A percentile compares a stretch with the other conserved stretches of the same genome.
Evolutionary conservation across 345 rosid genomes (phyloP).

Genomic region (Salix brachista): DNA sequence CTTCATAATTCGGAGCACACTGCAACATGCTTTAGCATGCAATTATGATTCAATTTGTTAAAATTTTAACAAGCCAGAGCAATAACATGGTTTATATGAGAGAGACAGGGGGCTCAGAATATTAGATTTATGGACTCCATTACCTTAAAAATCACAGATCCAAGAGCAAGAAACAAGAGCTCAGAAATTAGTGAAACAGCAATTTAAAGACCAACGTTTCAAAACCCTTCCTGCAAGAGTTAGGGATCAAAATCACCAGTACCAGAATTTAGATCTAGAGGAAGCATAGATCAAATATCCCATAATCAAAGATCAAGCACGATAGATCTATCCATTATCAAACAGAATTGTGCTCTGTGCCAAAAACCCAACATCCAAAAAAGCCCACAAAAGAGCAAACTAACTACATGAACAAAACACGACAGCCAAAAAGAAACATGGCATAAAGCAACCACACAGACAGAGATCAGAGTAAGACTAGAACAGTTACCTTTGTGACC

Average conservation of each 20-base stretch:
- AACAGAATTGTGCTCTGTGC: not conserved
- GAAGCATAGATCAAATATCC: not conserved
- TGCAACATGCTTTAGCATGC: not conserved
- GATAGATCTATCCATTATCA: not conserved
- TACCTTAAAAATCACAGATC: not conserved
- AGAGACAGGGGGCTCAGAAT: not conserved
- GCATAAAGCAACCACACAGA: not conserved
- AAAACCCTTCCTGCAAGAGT: not conserved
- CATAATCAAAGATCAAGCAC: not conserved
- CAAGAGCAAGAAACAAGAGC: not conserved
- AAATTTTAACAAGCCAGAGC: not conserved
- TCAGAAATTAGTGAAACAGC: not conserved
- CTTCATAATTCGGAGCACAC: not conserved
- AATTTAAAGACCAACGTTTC: not conserved
- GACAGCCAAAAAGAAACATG: not conserved
- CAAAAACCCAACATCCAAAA: not conserved
- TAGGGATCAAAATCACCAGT: not conserved
- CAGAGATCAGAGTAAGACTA: not conserved
- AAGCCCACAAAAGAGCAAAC: not conserved
- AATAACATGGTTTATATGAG: not conserved
- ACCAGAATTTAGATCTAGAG: not conserved
- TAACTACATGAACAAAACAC: not conserved
- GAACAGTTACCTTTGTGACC: not conserved
- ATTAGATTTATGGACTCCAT: constrained; percentile 4
- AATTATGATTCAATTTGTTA: not conserved